Base-by-base conservation (phyloP, 495 filamentous ascomycete species). In the Penicillium soppii region DNA sequence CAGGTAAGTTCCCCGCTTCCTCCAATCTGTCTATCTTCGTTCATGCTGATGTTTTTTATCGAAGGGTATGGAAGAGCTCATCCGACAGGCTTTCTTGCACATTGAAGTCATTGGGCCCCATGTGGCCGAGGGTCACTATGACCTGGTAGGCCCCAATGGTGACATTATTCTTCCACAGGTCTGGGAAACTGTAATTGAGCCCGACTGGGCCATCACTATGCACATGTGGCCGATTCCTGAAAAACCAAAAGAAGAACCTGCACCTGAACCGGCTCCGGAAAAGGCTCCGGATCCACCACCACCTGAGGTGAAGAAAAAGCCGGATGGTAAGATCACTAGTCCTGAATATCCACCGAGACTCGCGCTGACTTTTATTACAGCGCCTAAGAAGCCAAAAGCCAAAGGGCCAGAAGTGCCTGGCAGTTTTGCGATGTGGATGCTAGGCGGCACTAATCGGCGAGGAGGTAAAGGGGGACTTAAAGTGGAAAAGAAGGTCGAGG, bases 161-260 rank as follows among this genome's bases (percentile, higher is more conserved):
- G 89, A 92, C 57, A 94, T 95, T 57, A 90, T 95, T 55, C 83
- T 95, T 17, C 90, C 89, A 6, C 82, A 88, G 52, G 83, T 94
- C 7, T 95, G 90, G 90, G 90, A 94, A 50, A 89, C 82, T 45
- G 84, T 91, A 39, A 72, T 95, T 37, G 82, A 94, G 68, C 90
- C 90, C 5, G 90, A 92, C 64, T 95, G 89, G 90, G 77, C 81
- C 32, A 87, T 97, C 59, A 91, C 85, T 3, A 96, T 96, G 92
- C 89, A 95, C 56, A 94, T 96, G 90, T 97, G 92, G 92, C 91
- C 92, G 5, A 87, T 96, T 76, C 82, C 81, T 4, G 84, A 85
- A 56, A 77, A 77, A 45, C 74, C 75, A 12, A 74, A 74, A 41
- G 64, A 65, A 13, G 63, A 70, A 7, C 73, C 74, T 33, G 69